phyloP scores from a whole-genome alignment of 306 rosid species.

The Dryas alaskensis region DNA sequence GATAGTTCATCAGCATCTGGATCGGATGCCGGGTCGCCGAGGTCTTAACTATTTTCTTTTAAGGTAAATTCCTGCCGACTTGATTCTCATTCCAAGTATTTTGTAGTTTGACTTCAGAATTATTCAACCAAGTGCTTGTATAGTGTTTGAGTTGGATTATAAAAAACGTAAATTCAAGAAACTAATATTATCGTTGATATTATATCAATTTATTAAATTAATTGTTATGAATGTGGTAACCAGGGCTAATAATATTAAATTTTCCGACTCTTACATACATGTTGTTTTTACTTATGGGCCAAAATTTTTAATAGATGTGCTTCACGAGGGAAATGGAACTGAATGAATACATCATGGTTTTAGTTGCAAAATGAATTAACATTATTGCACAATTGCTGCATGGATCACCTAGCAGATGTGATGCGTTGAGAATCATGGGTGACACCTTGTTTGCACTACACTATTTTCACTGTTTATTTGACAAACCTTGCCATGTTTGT shows the following conservation, averaged over 20 bases:
- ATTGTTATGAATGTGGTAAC: background rate
- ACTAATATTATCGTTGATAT: background rate
- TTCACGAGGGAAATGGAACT: background rate
- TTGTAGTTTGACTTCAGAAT: background rate
- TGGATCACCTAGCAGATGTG: background rate
- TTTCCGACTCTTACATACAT: background rate
- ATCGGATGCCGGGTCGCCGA: conserved; percentile 74
- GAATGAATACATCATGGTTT: background rate
- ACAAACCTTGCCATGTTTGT: background rate
- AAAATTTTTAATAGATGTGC: background rate
- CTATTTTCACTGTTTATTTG: background rate
- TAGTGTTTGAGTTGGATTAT: background rate
- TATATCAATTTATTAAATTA: background rate
- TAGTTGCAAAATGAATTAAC: background rate
- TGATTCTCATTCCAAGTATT: background rate
- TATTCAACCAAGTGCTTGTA: background rate
- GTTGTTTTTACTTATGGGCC: background rate
- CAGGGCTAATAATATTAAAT: background rate
- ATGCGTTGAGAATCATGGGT: background rate
- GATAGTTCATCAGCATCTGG: conserved; percentile 94
- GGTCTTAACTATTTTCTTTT: conserved; percentile 44
- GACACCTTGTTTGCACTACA: background rate
- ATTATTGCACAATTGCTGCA: background rate
- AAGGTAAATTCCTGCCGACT: conserved; percentile 42
- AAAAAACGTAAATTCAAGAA: background rate